Evolutionary conservation across 2,329 filamentous ascomycete genomes (phyloP).

Genomic region (Beauveria sp.): DNA sequence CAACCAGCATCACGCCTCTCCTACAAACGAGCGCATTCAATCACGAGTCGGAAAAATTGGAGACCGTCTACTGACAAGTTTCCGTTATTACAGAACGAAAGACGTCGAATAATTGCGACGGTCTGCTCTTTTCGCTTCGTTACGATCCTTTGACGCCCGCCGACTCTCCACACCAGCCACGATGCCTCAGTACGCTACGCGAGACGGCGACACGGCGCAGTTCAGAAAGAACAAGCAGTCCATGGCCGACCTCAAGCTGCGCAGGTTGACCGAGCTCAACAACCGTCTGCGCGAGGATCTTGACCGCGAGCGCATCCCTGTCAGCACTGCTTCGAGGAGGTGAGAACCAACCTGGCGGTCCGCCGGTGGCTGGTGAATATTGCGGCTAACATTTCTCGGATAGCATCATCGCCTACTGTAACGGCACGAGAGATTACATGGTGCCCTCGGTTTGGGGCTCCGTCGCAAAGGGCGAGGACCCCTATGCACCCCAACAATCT

Average conservation of each 20-base stretch:
- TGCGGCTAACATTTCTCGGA: constrained; percentile 5
- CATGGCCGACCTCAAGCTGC: constrained; percentile 96
- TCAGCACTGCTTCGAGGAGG: constrained; percentile 87
- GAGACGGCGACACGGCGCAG: constrained; percentile 60
- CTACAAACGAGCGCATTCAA: constrained; percentile 2
- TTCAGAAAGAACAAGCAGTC: constrained; percentile 95
- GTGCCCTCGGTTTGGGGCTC: constrained; percentile 94
- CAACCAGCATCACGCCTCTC: not conserved
- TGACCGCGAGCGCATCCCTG: constrained; percentile 88
- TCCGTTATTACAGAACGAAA: not conserved
- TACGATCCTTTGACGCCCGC: not conserved
- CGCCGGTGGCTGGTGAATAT: not conserved
- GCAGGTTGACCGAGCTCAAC: constrained; percentile 93
- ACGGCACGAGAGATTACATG: constrained; percentile 98
- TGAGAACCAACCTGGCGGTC: constrained; percentile 34
- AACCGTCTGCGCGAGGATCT: constrained; percentile 91
- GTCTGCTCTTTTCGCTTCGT: constrained; percentile 13
- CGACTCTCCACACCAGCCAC: constrained; percentile 22
- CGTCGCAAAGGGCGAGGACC: constrained; percentile 91
- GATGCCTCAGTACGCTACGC: constrained; percentile 61
- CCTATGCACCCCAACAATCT: constrained; percentile 93
- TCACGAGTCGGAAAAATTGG: not conserved
- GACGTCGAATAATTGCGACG: not conserved
- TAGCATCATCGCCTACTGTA: constrained; percentile 97
- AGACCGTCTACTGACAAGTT: not conserved